Conservation (phyloP, 2,329 filamentous ascomycete genomes). For the Fusarium pininemorale region DNA sequence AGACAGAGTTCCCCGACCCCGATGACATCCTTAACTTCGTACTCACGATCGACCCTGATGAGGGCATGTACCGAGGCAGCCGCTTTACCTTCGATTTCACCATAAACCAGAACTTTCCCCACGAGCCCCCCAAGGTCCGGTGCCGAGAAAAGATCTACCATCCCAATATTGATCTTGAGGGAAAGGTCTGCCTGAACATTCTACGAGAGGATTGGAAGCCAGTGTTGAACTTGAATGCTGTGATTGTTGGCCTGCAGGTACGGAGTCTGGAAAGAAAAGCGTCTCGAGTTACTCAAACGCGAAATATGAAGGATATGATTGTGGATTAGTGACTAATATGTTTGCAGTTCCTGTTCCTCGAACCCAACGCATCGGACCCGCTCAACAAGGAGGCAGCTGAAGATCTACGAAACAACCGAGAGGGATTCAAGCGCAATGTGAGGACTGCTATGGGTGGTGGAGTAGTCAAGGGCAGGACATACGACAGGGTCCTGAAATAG, state of each 20-base stretch:
- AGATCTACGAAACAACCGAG: constrained; percentile 84
- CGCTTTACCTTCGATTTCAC: constrained; percentile 89
- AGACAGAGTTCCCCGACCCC: constrained; percentile 80
- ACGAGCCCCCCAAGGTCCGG: constrained; percentile 96
- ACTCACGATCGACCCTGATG: constrained; percentile 84
- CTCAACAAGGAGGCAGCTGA: constrained; percentile 98
- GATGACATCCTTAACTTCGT: constrained; percentile 88
- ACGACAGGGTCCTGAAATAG: constrained; percentile 81
- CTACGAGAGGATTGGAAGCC: constrained; percentile 99
- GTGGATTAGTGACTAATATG: constrained; percentile 30
- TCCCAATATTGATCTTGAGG: constrained; percentile 97
- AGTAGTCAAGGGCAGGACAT: constrained; percentile 74
- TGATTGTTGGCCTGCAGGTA: constrained; percentile 92
- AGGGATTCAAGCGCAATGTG: constrained; percentile 92
- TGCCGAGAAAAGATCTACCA: constrained; percentile 99
- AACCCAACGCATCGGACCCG: constrained; percentile 97
- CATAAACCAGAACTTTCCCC: constrained; percentile 95
- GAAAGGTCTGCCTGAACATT: constrained; percentile 98
- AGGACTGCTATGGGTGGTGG: constrained; percentile 85
- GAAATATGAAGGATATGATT: background rate
- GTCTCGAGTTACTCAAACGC: background rate
- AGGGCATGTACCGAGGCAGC: constrained; percentile 88
- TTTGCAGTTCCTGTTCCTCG: constrained; percentile 89
- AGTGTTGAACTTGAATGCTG: constrained; percentile 93
- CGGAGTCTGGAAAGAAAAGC: background rate